Conservation (phyloP, 441 rosid species). For the Jatropha podagrica region DNA sequence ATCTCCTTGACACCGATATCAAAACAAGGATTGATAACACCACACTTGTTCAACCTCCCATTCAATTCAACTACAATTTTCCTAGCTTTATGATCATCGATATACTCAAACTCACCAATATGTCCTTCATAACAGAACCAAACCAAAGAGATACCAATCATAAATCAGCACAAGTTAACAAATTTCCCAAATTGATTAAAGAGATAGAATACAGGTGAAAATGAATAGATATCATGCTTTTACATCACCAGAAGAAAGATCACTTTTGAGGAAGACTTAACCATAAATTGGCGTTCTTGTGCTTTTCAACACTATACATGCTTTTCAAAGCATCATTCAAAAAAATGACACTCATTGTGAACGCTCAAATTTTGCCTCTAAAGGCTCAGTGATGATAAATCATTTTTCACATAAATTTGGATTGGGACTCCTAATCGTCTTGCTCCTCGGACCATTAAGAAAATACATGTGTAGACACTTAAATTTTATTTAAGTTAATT, state of each 20-base stretch:
- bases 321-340: constrained; percentile 72
- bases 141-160: not conserved
- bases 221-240: constrained; percentile 51
- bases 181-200: no score
- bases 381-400: no score
- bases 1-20: constrained; percentile 61
- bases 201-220: not conserved
- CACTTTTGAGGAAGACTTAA: constrained; percentile 66
- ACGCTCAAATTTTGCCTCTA: no score
- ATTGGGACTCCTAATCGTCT: no score
- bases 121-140: constrained; percentile 35
- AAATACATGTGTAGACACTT: no score
- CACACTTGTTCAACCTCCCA: constrained; percentile 66
- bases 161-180: not conserved
- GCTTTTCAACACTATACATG: constrained; percentile 70
- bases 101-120: constrained; percentile 69
- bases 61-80: constrained; percentile 69
- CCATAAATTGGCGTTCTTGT: constrained; percentile 67
- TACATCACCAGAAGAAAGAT: constrained; percentile 66
- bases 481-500: no score
- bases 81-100: constrained; percentile 68
- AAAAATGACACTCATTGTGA: constrained; percentile 50
- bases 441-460: no score
- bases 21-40: constrained; percentile 64
- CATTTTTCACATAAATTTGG: no score